phyloP scores from a whole-genome alignment of 177 flowering plant species.

The Vitis hybrid region DNA sequence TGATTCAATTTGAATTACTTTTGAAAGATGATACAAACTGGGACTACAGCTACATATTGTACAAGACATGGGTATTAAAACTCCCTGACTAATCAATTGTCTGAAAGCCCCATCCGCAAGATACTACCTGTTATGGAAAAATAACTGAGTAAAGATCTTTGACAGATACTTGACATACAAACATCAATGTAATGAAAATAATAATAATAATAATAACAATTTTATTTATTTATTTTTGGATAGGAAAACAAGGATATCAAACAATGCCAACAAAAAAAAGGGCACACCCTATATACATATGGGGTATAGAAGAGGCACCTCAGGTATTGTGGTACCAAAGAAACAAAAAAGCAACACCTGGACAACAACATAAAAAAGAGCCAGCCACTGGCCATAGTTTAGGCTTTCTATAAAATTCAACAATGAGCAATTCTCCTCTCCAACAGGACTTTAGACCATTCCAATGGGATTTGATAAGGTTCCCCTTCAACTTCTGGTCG shows the following conservation, averaged over 20 bases:
- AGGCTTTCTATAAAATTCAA: no score
- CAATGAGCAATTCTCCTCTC: no score
- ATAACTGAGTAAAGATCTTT: neutral
- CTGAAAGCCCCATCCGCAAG: neutral
- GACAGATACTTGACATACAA: neutral
- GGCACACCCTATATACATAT: no score
- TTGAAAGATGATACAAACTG: neutral
- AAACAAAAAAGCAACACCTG: no score
- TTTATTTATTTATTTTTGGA: neutral
- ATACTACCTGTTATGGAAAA: conserved; percentile 9
- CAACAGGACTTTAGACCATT: no score
- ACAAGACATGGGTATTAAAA: conserved; percentile 4
- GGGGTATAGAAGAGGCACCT: no score
- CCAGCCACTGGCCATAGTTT: no score
- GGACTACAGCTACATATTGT: conserved; percentile 10
- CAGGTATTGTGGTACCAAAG: no score
- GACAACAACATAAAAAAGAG: no score
- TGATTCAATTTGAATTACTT: neutral
- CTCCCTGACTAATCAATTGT: conserved; percentile 2
- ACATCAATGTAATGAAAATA: neutral
- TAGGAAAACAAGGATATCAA: neutral
- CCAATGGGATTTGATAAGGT: no score
- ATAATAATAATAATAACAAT: neutral
- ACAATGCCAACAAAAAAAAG: no score
- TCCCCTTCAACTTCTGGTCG: no score